phyloP scores from a whole-genome alignment of 75 land plant species.

The Ceratopteris richardii region DNA sequence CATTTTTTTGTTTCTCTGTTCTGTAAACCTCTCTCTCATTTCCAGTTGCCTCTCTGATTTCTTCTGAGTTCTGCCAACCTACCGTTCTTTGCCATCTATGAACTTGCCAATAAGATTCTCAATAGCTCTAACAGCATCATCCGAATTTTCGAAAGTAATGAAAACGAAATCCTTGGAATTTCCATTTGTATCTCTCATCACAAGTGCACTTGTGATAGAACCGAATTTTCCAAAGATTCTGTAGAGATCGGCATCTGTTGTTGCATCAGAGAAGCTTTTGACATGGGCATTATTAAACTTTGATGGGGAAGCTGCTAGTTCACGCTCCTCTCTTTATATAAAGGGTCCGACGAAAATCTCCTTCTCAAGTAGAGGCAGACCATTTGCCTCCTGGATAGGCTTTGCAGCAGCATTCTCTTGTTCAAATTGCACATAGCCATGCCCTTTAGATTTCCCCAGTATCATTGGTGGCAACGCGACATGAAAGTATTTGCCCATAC shows the following conservation, averaged over 20 bases:
- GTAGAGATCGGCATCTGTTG: constrained; percentile 47
- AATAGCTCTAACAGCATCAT: constrained; percentile 53
- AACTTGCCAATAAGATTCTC: constrained; percentile 39
- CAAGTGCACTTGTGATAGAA: constrained; percentile 54
- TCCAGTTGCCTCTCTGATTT: constrained; percentile 66
- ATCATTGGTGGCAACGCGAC: constrained; percentile 54
- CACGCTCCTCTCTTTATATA: constrained; percentile 45
- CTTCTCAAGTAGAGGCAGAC: constrained; percentile 54
- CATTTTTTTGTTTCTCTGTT: constrained; percentile 41
- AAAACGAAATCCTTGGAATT: constrained; percentile 67
- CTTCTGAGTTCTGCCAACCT: constrained; percentile 58
- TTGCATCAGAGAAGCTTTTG: constrained; percentile 39
- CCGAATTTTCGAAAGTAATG: constrained; percentile 55
- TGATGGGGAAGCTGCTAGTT: constrained; percentile 10
- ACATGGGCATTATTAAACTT: constrained; percentile 75
- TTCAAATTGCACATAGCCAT: constrained; percentile 76
- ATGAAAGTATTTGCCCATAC: constrained; percentile 62
- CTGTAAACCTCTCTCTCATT: constrained; percentile 37
- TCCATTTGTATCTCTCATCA: constrained; percentile 58
- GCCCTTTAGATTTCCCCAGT: constrained; percentile 52
- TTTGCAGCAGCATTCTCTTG: constrained; percentile 51
- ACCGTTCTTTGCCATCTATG: constrained; percentile 40
- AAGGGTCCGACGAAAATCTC: constrained; percentile 58
- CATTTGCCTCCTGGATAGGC: constrained; percentile 57
- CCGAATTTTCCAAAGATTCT: constrained; percentile 49